Conservation (phyloP, 1,284 basidiomycete genomes). For the Tetrapyrgos nigripes region DNA sequence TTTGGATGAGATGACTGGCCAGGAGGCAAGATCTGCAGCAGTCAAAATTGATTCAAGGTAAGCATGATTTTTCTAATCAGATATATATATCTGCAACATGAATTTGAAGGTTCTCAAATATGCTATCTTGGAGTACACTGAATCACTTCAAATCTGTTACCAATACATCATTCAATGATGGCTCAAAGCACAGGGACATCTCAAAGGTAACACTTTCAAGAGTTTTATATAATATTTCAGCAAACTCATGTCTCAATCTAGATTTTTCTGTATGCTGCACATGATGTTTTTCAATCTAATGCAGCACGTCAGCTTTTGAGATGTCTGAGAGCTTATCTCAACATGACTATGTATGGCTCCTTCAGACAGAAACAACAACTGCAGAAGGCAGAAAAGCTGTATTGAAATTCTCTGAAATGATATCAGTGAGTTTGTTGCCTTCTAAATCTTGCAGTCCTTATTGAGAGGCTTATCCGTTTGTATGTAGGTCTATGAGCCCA, state of each 20-base stretch:
- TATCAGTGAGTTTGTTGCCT: not conserved
- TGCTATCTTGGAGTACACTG: slow-evolving; percentile 19
- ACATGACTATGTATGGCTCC: not conserved
- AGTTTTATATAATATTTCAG: not conserved
- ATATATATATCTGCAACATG: no score
- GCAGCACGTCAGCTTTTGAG: slow-evolving; percentile 3
- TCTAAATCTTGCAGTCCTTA: not conserved
- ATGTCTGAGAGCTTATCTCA: slow-evolving; percentile 1
- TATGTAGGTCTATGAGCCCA: not conserved
- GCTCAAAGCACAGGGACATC: slow-evolving; percentile 7
- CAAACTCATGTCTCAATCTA: not conserved
- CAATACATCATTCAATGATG: slow-evolving; percentile 39
- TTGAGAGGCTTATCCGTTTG: no score
- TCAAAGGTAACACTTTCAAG: not conserved
- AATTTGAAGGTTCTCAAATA: no score
- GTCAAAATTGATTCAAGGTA: no score
- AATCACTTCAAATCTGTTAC: slow-evolving; percentile 38
- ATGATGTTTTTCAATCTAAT: not conserved
- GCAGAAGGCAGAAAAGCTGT: not conserved
- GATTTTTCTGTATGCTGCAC: slow-evolving; percentile 3
- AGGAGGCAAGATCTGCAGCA: no score
- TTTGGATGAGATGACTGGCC: no score
- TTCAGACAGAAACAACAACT: not conserved
- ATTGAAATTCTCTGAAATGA: not conserved
- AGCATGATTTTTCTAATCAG: no score